These are phyloP conservation scores for Blastocystis sp. DNA, from an alignment of 352 stramenopile genomes.

Conservation along the genomic window DNA sequence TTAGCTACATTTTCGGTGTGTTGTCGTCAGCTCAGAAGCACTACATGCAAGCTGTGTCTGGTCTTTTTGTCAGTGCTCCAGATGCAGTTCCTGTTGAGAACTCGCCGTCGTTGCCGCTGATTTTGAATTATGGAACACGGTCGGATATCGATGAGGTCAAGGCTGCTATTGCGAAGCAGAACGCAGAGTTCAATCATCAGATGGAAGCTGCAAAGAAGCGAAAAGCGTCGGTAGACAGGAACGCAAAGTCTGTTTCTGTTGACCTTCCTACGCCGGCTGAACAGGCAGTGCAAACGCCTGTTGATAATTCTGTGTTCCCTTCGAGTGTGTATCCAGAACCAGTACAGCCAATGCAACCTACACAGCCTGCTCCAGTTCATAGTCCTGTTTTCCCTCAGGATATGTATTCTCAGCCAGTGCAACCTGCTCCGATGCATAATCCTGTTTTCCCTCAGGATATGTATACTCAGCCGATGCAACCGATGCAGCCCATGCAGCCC, in stretches of 20 bases:
- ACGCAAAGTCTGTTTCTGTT: not conserved
- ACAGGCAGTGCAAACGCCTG: not conserved
- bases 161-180: slow-evolving; percentile 7
- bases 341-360: not conserved
- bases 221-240: not conserved
- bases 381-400: not conserved
- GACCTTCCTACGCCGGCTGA: not conserved
- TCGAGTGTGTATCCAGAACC: not conserved
- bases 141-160: slow-evolving; percentile 33
- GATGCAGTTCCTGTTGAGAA: not conserved
- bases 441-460: not conserved
- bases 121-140: slow-evolving; percentile 31
- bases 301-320: not conserved
- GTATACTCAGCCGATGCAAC: not conserved
- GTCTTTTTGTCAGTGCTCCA: not conserved
- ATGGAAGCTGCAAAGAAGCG: not conserved
- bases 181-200: not conserved
- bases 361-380: no score
- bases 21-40: not conserved
- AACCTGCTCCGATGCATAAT: not conserved
- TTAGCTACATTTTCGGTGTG: not conserved
- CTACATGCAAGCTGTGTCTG: not conserved
- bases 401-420: not conserved
- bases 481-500: not conserved
- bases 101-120: not conserved